Conservation (phyloP, 345 rosid species). For the Camelina sativa region DNA sequence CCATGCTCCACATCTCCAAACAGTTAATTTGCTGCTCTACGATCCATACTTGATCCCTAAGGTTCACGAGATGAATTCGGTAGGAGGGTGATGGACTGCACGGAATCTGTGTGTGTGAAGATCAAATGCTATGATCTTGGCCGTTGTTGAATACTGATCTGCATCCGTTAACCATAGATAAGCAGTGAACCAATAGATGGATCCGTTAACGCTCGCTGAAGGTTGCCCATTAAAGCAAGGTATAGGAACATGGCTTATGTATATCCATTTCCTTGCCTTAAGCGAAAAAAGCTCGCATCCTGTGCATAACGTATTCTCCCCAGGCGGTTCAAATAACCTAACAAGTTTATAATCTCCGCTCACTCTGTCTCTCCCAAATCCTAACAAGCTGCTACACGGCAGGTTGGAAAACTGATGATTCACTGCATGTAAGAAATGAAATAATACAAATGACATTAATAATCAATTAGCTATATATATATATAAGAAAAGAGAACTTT, state of each 20-base stretch:
- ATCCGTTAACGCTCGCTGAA: slow-evolving; percentile 9
- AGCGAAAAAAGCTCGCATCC: neutral
- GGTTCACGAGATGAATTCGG: neutral
- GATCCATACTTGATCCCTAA: neutral
- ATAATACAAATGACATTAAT: neutral
- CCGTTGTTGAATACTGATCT: neutral
- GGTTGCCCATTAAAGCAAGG: neutral
- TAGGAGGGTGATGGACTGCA: neutral
- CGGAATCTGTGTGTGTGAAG: slow-evolving; percentile 1
- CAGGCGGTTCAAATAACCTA: neutral
- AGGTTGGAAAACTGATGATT: neutral
- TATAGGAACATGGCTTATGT: neutral
- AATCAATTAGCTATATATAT: no score
- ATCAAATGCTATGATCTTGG: slow-evolving; percentile 15
- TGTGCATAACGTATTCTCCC: neutral
- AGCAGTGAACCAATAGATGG: neutral
- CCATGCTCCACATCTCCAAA: slow-evolving; percentile 21
- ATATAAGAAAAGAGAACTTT: no score
- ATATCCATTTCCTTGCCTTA: neutral
- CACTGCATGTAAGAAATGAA: neutral
- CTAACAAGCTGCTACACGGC: neutral
- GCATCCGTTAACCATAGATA: neutral
- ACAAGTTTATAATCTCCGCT: slow-evolving; percentile 9
- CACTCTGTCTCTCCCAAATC: slow-evolving; percentile 4
- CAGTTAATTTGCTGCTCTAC: neutral